These are phyloP conservation scores for Leucosporidium scottii DNA, from an alignment of 768 basidiomycete species.

Conservation along the genomic window DNA sequence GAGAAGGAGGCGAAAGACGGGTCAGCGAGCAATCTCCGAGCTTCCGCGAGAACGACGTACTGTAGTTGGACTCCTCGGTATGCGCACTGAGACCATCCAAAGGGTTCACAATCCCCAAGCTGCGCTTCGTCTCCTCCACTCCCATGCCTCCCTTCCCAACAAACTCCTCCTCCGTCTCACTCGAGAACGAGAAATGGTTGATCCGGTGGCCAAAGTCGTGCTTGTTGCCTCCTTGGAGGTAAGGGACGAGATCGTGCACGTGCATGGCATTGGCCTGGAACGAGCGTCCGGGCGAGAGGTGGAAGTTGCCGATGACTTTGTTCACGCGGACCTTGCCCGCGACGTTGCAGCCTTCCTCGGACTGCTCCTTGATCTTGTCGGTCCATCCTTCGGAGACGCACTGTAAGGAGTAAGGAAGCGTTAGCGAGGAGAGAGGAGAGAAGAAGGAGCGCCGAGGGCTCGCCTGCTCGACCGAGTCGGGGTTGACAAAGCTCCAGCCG, in stretches of 20 bases:
- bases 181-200: conserved; percentile 70
- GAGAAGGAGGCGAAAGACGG: too few relatives aligned
- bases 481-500: conserved; percentile 91
- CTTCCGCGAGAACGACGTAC: too few relatives aligned
- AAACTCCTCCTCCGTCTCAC: conserved; percentile 39
- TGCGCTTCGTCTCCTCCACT: conserved; percentile 46
- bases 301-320: conserved; percentile 82
- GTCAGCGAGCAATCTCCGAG: too few relatives aligned
- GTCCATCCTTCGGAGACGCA: conserved; percentile 92
- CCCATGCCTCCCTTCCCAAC: conserved; percentile 14
- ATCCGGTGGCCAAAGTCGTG: conserved; percentile 92
- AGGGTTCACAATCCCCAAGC: conserved; percentile 70
- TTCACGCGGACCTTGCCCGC: conserved; percentile 87
- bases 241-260: conserved; percentile 85
- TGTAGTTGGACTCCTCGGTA: conserved; percentile 66
- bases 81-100: conserved; percentile 56
- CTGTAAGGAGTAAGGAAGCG: conserved; percentile 45
- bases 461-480: conserved; percentile 87
- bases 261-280: conserved; percentile 78
- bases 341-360: conserved; percentile 89
- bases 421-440: not conserved
- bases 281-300: conserved; percentile 88
- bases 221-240: conserved; percentile 74
- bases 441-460: conserved; percentile 33
- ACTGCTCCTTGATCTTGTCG: conserved; percentile 84